Base-by-base conservation (phyloP, 2,329 filamentous ascomycete species). In the Neofusicoccum ribis region DNA sequence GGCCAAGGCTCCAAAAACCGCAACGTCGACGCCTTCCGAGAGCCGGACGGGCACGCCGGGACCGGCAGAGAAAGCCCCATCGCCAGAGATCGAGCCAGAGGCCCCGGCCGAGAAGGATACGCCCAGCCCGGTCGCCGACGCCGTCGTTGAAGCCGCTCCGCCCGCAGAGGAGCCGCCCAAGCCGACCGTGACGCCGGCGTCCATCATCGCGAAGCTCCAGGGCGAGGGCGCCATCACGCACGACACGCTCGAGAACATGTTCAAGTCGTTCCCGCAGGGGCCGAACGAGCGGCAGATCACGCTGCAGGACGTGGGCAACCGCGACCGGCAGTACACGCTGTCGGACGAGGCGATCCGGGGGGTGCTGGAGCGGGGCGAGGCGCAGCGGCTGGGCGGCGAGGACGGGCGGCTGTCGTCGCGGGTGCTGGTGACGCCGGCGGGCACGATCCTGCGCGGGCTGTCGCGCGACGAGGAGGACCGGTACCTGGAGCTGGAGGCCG, bases 361-460 rank as follows among this genome's bases (percentile, higher is more conserved):
- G 64, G 31, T 65, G 20, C 31, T 65, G 4, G 37, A 52, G 12
- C 3, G 27, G 23, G 37, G 31, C 37, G 84, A 75, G 67, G 85
- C 74, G 3, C 72, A 83, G 12, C 77, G 77, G 31, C 77, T 81
- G 20, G 76, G 75, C 36, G 77, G 77, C n/a, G 73, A 78, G n/a
- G 76, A 80, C 27, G 77, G 74, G 37, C 78, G 75, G n/a, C 69
- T 76, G 34, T 81, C 80, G 66, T 78, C 79, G 1, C 84, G 89
- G 31, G 87, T 91, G 68, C 84, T 93, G 69, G 86, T 93, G 61
- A 93, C 91, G 0, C 89, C 91, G 0, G 88, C 90, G 67, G 91
- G 91, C 11, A 88, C 91, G 68, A 91, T 90, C 73, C 82, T 94
- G n/a, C 88, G 89, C 68, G 89, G 90, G 65, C 78, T 95, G 63